Conservation (phyloP, 768 basidiomycete species). For the Lactarius hengduanensis region DNA sequence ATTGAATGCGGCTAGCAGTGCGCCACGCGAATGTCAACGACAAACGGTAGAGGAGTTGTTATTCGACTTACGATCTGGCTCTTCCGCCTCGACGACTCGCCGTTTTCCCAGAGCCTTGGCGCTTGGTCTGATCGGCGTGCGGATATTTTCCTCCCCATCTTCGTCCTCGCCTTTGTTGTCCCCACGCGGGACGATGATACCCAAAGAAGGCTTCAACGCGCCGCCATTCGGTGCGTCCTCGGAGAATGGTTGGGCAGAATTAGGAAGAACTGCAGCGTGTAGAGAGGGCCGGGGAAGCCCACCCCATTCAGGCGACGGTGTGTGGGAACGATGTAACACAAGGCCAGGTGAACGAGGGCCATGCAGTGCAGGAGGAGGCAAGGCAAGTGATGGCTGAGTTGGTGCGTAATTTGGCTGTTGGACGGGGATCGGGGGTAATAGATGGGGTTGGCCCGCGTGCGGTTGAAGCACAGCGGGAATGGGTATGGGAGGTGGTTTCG, state of each 20-base stretch:
- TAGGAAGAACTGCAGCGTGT: conserved; percentile 13
- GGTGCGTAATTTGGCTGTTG: conserved; percentile 30
- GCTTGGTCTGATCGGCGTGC: conserved; percentile 60
- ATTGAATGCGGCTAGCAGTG: conserved; percentile 41
- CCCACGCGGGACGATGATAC: neutral
- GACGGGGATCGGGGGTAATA: conserved; percentile 40
- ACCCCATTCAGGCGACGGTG: conserved; percentile 64
- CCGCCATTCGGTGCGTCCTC: conserved; percentile 12
- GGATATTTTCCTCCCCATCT: conserved; percentile 34
- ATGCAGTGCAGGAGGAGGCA: conserved; percentile 65
- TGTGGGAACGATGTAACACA: conserved; percentile 49
- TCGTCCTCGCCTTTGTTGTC: neutral
- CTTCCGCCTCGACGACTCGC: conserved; percentile 54
- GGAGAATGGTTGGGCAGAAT: conserved; percentile 11
- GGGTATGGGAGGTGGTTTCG: conserved; percentile 35
- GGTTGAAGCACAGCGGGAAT: conserved; percentile 34
- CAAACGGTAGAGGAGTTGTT: conserved; percentile 9
- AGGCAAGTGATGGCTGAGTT: conserved; percentile 47
- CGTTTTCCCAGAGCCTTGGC: conserved; percentile 89
- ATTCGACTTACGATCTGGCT: conserved; percentile 45
- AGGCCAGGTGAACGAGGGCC: conserved; percentile 68
- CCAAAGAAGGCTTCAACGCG: conserved; percentile 15
- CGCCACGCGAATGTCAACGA: neutral
- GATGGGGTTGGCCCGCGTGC: conserved; percentile 36
- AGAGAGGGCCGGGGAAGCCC: conserved; percentile 20